Evolutionary conservation across 1,284 basidiomycete genomes (phyloP), one percentile per base, ranked within the genome.

Genomic region (Peniophora sp.): DNA sequence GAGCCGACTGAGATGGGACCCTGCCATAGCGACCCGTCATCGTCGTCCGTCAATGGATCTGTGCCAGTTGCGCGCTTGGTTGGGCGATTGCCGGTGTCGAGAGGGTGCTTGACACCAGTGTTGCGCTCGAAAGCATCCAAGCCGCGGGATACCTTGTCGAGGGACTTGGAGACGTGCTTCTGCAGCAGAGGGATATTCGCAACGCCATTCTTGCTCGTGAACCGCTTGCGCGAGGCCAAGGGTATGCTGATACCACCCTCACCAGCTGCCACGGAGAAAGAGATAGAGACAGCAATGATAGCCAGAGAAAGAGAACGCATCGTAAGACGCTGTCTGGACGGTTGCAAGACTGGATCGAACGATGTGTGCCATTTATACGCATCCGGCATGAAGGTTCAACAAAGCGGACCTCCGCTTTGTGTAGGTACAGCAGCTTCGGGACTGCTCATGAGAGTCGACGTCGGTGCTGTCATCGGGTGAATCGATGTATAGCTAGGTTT

Each of bases 1-100:
- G 59, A 63, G 10, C 65, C 65, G 24, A 66, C 60, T 3, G 49
- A 52, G 25, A 65, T 61, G 3, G 41, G 16, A 3, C 65, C 65
- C 27, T 60, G 57, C 65, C 65, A 65, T 10, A 64, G 50, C 32
- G 55, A 39, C 27, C 27, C 27, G 2, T 48, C 52, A 27, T 52
- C 19, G 45, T 58, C 51, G 41, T 59, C 50, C 2, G 41, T 53
- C 20, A 63, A 54, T 0, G 59, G 17, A 19, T 45, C 53, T 12
- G 25, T 38, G 41, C 54, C 58, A 2, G 52, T 54, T 3, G 24
- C 47, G 14, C 58, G 55, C 51, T 58, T 58, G 44, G 17, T 11
- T 2, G 16, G n/a, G 1, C 6, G 19, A n/a, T 16, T 19, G 49
- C 11, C 19, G 23, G 14, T 12, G 12, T 41, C 19, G 5, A 50